A percentile compares a stretch with the other conserved stretches of the same genome.
phyloP scores from a whole-genome alignment of 169 alveolate species.

The Toxoplasma gondii region DNA sequence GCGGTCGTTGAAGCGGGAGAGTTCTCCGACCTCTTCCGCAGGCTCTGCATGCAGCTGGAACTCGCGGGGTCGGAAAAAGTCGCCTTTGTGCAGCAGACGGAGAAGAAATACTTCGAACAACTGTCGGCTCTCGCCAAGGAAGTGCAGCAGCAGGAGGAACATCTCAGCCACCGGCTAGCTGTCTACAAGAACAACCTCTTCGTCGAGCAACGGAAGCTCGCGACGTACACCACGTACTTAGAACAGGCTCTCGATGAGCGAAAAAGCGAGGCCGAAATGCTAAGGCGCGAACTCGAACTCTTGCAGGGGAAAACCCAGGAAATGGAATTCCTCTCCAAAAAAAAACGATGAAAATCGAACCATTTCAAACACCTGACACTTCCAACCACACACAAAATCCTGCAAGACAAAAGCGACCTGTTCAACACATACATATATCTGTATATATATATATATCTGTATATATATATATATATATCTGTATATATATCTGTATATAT shows the following conservation, averaged over 20 bases:
- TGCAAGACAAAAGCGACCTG: no score
- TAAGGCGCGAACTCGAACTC: slow-evolving; percentile 39
- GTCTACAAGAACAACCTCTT: slow-evolving; percentile 38
- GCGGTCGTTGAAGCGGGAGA: slow-evolving; percentile 33
- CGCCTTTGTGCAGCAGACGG: slow-evolving; percentile 33
- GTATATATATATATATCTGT: no score
- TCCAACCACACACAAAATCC: no score
- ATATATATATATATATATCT: no score
- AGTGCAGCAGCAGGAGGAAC: slow-evolving; percentile 62
- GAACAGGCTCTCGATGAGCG: slow-evolving; percentile 55
- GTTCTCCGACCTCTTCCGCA: slow-evolving; percentile 49
- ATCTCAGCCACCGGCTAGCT: slow-evolving; percentile 43
- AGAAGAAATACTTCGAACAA: slow-evolving; percentile 40
- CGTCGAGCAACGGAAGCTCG: slow-evolving; percentile 41
- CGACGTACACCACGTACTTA: slow-evolving; percentile 42
- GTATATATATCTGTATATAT: no score
- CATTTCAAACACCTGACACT: no score
- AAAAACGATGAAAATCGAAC: no score
- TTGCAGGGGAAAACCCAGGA: background rate
- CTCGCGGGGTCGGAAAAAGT: background rate
- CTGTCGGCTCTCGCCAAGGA: slow-evolving; percentile 45
- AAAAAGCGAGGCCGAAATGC: slow-evolving; percentile 46
- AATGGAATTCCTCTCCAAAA: no score
- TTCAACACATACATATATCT: no score
- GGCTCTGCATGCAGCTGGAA: slow-evolving; percentile 24